Evolutionary conservation across 176 grass and related monocot species (phyloP), one percentile per base, ranked within the genome.

Genomic region (Oryza nivara): DNA sequence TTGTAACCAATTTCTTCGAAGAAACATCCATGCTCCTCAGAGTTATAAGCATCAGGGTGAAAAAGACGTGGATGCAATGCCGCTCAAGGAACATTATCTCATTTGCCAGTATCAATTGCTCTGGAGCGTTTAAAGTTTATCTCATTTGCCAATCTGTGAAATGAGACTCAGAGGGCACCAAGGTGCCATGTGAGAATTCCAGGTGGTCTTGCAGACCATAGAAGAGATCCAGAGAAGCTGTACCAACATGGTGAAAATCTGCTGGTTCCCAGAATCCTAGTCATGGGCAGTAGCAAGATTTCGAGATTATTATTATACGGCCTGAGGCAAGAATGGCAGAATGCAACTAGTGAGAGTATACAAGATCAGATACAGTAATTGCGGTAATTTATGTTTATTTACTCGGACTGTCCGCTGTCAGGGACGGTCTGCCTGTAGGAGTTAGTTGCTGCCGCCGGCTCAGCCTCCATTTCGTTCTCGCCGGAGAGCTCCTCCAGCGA

Each of bases 401-500:
- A 11, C 16, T 72, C 19, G 34, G 4, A 16, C 22, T 13, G 0
- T 1, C 9, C 2, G 36, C n/a, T 0, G n/a, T 63, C n/a, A 63
- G 84, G 72, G 9, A 74, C 66, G 6, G 89, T 78, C 54, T 80
- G 86, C 76, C 14, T 81, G 15, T 58, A 12, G 16, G 25, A 46
- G 76, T 10, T 9, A 2, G 15, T 12, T 40, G 15, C 17, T 28
- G 65, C 45, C 47, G 28, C 28, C 54, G 23, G 52, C 5, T 89
- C 87, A 1, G 67, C 68, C 32, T 93, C 58, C 58, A 63, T 58
- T 68, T 63, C 70, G 30, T 87, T 86, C 76, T 94, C 92, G 45
- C 92, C 83, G 4, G 92, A 91, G 22, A 88, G 75, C 64, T 91
- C 92, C 76, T 94, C 86, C 2, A 94, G 75, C 17, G 83, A 94